Percentiles rank a stretch among this genome's conserved stretches.
phyloP scores from a whole-genome alignment of 495 filamentous ascomycete species.

The Neurospora sp. region DNA sequence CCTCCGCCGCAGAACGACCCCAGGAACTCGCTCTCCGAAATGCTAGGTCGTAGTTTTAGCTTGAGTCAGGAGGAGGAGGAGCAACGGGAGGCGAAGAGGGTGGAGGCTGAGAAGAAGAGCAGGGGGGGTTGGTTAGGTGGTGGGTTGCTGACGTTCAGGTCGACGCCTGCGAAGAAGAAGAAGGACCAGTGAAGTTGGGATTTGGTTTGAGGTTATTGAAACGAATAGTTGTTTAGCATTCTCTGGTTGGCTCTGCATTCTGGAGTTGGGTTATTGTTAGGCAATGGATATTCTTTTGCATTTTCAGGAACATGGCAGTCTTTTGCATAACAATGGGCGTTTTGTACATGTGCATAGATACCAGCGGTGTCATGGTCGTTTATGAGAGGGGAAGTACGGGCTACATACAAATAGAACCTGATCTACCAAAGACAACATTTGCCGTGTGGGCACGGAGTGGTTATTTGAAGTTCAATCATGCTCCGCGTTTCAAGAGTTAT shows the following conservation, averaged over 20 bases:
- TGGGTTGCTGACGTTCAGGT: neutral
- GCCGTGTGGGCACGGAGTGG: neutral
- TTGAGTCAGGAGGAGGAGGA: constrained; percentile 2
- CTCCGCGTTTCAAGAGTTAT: neutral
- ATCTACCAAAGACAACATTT: neutral
- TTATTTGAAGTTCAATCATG: neutral
- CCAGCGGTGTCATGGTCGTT: neutral
- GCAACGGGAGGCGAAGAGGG: neutral
- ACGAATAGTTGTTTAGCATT: neutral
- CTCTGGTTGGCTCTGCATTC: neutral
- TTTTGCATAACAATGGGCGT: neutral
- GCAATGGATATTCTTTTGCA: neutral
- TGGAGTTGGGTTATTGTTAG: neutral
- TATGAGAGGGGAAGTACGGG: neutral
- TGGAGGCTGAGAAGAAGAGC: neutral
- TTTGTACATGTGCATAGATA: neutral
- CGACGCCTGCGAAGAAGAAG: neutral
- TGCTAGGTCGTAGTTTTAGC: constrained; percentile 12
- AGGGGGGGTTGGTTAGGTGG: neutral
- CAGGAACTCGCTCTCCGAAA: constrained; percentile 7
- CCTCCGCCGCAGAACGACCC: constrained; percentile 10
- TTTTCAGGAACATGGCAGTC: neutral
- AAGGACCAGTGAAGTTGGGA: neutral
- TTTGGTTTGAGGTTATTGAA: neutral
- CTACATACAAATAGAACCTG: neutral